phyloP scores from a whole-genome alignment of 805 yeast species.

The Kluyveromyces dobzhanskii region DNA sequence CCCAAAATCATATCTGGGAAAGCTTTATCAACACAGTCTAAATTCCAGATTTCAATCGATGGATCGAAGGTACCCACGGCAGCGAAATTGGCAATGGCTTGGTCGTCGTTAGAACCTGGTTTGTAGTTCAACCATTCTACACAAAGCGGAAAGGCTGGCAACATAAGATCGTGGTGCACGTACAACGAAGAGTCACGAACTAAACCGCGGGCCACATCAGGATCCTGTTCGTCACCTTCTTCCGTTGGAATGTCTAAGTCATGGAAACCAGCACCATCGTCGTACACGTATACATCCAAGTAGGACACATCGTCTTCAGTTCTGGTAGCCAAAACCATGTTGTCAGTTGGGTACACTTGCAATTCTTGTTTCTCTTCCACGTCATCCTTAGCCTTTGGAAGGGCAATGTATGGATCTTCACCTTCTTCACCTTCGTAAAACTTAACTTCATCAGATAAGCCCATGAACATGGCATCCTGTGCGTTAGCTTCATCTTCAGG shows the following conservation, averaged over 20 bases:
- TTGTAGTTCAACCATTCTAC: slow-evolving; percentile 87
- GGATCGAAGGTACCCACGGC: slow-evolving; percentile 98
- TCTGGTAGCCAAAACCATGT: slow-evolving; percentile 80
- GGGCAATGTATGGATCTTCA: slow-evolving; percentile 36
- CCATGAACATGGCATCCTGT: slow-evolving; percentile 61
- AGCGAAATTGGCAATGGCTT: slow-evolving; percentile 76
- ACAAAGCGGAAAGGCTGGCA: slow-evolving; percentile 94
- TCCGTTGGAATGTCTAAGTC: slow-evolving; percentile 57
- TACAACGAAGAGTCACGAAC: slow-evolving; percentile 70
- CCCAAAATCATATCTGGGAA: slow-evolving; percentile 93
- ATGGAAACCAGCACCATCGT: slow-evolving; percentile 86
- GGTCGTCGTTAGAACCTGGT: slow-evolving; percentile 43
- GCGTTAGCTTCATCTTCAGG: slow-evolving; percentile 52
- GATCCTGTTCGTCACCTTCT: slow-evolving; percentile 52
- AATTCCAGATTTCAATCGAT: slow-evolving; percentile 93
- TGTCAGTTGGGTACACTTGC: slow-evolving; percentile 85
- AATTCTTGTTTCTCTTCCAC: slow-evolving; percentile 76
- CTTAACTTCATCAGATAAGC: slow-evolving; percentile 53
- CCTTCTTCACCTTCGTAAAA: slow-evolving; percentile 43
- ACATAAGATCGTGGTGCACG: slow-evolving; percentile 94
- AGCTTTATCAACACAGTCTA: slow-evolving; percentile 86
- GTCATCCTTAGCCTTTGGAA: slow-evolving; percentile 43
- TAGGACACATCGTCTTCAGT: slow-evolving; percentile 94
- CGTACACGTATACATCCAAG: slow-evolving; percentile 89
- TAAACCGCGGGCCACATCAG: slow-evolving; percentile 67